Evolutionary conservation across 257 asterid genomes (phyloP).

Genomic region (Penstemon eatonii): DNA sequence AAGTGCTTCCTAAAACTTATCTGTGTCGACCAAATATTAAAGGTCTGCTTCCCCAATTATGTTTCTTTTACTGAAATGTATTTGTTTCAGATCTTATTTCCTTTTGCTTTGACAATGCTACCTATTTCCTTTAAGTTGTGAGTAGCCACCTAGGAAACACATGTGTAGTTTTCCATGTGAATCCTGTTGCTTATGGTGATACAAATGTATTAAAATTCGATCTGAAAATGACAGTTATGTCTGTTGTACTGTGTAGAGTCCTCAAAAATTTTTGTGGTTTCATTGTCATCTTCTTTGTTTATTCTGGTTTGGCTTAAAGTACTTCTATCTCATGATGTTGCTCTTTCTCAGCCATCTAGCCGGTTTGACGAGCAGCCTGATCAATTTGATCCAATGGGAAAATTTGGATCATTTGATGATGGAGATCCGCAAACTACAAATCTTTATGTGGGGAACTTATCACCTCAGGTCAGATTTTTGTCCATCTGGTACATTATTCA

Average conservation of each 20-base stretch:
- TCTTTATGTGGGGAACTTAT: constrained; percentile 87
- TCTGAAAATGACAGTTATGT: background rate
- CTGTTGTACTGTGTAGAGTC: background rate
- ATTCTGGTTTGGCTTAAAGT: constrained; percentile 21
- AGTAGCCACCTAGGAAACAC: background rate
- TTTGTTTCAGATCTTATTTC: background rate
- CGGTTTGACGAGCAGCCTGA: constrained; percentile 94
- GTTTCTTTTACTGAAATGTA: constrained; percentile 4
- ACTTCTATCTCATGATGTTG: constrained; percentile 24
- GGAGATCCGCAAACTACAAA: constrained; percentile 97
- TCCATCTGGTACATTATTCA: background rate
- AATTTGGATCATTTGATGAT: constrained; percentile 89
- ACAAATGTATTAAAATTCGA: background rate
- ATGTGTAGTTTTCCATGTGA: constrained; percentile 11
- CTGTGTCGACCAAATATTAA: constrained; percentile 5
- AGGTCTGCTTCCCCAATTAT: background rate
- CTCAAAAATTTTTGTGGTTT: background rate
- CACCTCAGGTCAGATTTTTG: constrained; percentile 68
- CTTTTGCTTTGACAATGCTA: constrained; percentile 9
- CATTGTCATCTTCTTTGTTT: background rate
- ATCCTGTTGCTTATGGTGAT: constrained; percentile 18
- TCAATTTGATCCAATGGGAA: constrained; percentile 86
- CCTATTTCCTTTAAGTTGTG: background rate
- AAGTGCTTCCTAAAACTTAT: constrained; percentile 32
- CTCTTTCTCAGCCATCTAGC: constrained; percentile 63